Evolutionary conservation across 148 eudicot species (phyloP).

Genomic region (Heliamphora exappendiculata): DNA sequence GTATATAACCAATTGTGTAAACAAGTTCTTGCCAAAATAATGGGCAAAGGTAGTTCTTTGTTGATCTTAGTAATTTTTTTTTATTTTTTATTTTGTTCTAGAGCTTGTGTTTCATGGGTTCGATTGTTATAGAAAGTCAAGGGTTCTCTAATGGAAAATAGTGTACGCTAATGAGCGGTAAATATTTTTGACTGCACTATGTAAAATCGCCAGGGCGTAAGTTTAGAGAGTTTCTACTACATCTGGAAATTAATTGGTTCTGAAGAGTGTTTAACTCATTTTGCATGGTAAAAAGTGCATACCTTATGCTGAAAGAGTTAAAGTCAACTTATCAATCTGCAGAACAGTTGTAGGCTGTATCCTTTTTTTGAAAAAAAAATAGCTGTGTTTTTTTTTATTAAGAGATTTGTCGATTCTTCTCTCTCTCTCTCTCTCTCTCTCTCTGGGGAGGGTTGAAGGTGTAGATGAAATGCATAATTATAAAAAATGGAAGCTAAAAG

Average conservation of each 20-base stretch:
- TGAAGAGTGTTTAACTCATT: not conserved
- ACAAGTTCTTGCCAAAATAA: not conserved
- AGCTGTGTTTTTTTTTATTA: no score
- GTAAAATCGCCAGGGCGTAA: no score
- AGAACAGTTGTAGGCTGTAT: no score
- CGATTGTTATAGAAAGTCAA: no score
- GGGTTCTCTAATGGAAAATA: no score
- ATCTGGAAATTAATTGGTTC: not conserved
- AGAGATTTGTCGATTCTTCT: no score
- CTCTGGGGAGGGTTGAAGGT: no score
- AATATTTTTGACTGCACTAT: not conserved
- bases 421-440: no score
- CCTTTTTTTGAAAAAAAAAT: no score
- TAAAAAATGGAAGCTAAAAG: not conserved
- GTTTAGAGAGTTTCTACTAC: not conserved
- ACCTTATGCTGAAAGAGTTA: no score
- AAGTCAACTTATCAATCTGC: no score
- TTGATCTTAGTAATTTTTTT: not conserved
- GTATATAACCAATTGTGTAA: not conserved
- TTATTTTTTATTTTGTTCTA: not conserved
- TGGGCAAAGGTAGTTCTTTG: not conserved
- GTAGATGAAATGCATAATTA: not conserved
- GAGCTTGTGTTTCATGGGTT: no score
- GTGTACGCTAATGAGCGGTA: not conserved
- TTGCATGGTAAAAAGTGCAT: not conserved